Evolutionary conservation across 768 basidiomycete genomes (phyloP).

Genomic region (Clavulina sp.): DNA sequence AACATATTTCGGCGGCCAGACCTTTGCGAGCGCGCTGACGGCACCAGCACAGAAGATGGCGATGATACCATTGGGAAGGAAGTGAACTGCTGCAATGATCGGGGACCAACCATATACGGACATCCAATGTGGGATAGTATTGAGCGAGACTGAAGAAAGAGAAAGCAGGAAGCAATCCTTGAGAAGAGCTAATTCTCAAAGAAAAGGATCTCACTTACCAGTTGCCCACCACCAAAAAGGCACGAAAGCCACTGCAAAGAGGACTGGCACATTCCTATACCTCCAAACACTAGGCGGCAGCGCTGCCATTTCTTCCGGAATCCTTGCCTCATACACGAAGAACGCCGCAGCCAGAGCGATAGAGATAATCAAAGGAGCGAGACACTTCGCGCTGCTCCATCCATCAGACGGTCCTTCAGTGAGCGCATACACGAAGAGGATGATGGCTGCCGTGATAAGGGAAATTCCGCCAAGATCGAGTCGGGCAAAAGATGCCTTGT

Average conservation of each 20-base stretch:
- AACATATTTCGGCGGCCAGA: constrained; percentile 23
- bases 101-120: constrained; percentile 26
- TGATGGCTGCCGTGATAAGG: constrained; percentile 8
- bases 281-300: constrained; percentile 29
- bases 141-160: constrained; percentile 13
- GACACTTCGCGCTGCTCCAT: constrained; percentile 30
- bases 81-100: constrained; percentile 24
- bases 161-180: background rate
- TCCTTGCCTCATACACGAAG: constrained; percentile 32
- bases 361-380: constrained; percentile 31
- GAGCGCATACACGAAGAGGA: constrained; percentile 22
- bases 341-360: constrained; percentile 25
- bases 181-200: background rate
- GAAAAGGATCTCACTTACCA: background rate
- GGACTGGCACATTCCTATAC: constrained; percentile 25
- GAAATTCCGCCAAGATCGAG: constrained; percentile 26
- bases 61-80: constrained; percentile 12
- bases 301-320: constrained; percentile 26
- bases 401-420: constrained; percentile 31
- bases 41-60: constrained; percentile 3
- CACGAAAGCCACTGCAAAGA: constrained; percentile 23
- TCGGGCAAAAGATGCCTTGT: constrained; percentile 13
- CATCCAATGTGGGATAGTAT: constrained; percentile 25
- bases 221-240: constrained; percentile 29
- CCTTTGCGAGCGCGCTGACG: background rate